Base-by-base conservation (phyloP, 805 yeast species). In the Barnettozyma siamensis region DNA sequence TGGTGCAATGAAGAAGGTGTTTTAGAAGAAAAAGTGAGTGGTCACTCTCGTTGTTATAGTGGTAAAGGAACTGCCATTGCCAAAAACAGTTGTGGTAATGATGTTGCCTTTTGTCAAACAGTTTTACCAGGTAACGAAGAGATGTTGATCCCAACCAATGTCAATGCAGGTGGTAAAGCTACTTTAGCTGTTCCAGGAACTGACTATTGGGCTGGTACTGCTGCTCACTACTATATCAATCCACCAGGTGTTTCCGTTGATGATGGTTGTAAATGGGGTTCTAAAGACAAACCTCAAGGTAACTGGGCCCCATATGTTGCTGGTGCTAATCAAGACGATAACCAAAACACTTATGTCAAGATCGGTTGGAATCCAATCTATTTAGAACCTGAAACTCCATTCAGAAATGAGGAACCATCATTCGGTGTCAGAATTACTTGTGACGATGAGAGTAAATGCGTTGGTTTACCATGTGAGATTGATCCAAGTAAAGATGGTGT, bases 231-330 rank as follows among this genome's bases (percentile, higher is more conserved):
- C 68, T 88, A 87, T 63, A 62, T 87, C 57, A 87, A 87, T 62
- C 76, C 88, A 19, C 94, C 95, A 18, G 95, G 95, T 43, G 80
- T 81, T 23, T 75, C 85, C 27, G 72, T 78, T 21, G 69, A 67
- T 9, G 91, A 87, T 32, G 95, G 83, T 28, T 87, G 95, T 63
- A 73, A 74, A 49, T 88, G 96, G 96, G 96, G 96, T 5, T 63
- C 82, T 15, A 70, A 70, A 24, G 63, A 68, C 37, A 67, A 83
- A 45, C 81, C 93, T 15, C 68, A 69, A 49, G 96, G 96, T 44
- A 88, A 88, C 73, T 88, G 96, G 96, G 66, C 95, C 13, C 95
- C 96, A 21, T 88, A 86, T 53, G 95, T 88, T 48, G 94, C 93
- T 13, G 96, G 96, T 49, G 87, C 89, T 46, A 88, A 88, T 68